Conservation (phyloP, 176 grass and related monocot genomes). For the Oryza coarctata region DNA sequence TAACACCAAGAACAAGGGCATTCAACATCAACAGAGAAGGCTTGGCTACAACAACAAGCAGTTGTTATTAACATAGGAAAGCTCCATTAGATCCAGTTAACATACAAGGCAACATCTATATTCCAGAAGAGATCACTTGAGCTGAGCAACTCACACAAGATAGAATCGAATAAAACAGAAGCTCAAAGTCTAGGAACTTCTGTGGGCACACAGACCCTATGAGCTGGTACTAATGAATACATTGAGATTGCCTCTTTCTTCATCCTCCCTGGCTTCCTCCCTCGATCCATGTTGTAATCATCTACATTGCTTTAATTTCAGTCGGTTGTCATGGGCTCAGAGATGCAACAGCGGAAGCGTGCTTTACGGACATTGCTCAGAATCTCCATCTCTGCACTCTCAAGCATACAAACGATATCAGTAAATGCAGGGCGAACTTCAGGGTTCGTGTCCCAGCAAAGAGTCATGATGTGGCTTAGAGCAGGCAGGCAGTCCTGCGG, state of each 20-base stretch:
- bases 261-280: conserved; percentile 26
- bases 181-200: conserved; percentile 29
- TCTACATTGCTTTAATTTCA: conserved; percentile 43
- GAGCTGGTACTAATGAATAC: conserved; percentile 14
- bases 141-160: conserved; percentile 44
- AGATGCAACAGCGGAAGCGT: conserved; percentile 87
- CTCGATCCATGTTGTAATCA: conserved; percentile 3
- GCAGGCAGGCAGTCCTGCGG: conserved; percentile 81
- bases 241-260: conserved; percentile 25
- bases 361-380: conserved; percentile 81
- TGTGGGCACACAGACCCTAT: conserved; percentile 6
- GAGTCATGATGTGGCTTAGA: conserved; percentile 86
- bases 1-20: background rate
- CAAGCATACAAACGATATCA: conserved; percentile 88
- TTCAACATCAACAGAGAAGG: background rate
- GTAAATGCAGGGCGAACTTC: conserved; percentile 84
- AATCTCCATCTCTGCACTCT: conserved; percentile 80
- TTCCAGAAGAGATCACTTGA: conserved; percentile 38
- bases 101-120: conserved; percentile 54
- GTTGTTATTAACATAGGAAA: conserved; percentile 56
- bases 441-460: conserved; percentile 91
- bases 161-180: conserved; percentile 41
- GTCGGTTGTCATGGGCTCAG: conserved; percentile 88
- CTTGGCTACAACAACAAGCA: conserved; percentile 31
- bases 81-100: conserved; percentile 48